phyloP scores from a whole-genome alignment of 257 asterid genomes.

The Sherardia arvensis region DNA sequence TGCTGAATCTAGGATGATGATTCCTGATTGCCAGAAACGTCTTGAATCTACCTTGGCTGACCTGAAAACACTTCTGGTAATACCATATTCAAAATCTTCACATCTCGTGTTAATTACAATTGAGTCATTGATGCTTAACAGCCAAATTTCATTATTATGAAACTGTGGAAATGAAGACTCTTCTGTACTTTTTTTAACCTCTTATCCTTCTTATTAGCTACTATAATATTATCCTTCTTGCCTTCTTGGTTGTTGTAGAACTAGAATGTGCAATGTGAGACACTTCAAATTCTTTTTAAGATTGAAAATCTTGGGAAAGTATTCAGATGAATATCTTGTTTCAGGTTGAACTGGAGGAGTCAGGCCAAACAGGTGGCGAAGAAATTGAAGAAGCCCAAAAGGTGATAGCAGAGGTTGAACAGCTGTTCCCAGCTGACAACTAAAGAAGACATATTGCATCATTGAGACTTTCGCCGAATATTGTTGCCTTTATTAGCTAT shows the following conservation, averaged over 20 bases:
- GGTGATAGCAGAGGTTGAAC: constrained; percentile 46
- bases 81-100: constrained; percentile 2
- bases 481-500: neutral
- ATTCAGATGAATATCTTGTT: constrained; percentile 5
- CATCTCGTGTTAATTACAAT: neutral
- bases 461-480: neutral
- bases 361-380: constrained; percentile 44
- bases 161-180: neutral
- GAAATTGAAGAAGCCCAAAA: constrained; percentile 71
- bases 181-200: neutral
- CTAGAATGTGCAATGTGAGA: neutral
- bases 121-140: neutral
- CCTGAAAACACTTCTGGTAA: constrained; percentile 68
- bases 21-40: constrained; percentile 88
- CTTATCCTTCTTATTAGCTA: neutral
- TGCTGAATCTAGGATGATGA: constrained; percentile 95
- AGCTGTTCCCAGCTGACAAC: constrained; percentile 36
- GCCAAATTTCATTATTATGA: neutral
- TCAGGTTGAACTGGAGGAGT: constrained; percentile 72
- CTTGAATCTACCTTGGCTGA: constrained; percentile 69
- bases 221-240: too few species aligned
- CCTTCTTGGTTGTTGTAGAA: neutral
- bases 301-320: neutral
- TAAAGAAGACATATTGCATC: constrained; percentile 14
- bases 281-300: neutral